These are phyloP conservation scores for Penicillium nucicola DNA, from an alignment of 495 filamentous ascomycete genomes.

Conservation along the genomic window DNA sequence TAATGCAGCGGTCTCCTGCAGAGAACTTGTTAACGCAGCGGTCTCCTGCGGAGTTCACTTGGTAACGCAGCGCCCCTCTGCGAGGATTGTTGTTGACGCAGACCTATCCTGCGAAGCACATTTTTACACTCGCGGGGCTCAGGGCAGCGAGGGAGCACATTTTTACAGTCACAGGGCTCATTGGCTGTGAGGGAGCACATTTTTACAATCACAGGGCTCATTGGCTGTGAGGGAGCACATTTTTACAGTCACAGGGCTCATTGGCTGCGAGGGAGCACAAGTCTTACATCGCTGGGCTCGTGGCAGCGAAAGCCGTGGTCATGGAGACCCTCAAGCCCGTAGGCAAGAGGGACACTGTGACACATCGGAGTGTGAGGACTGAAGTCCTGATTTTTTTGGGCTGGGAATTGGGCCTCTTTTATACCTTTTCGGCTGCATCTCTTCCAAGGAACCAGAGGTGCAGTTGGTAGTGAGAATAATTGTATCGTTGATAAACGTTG, in stretches of 20 bases:
- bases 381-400: slow-evolving; percentile 3
- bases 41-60: not conserved
- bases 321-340: not conserved
- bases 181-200: too few relatives aligned
- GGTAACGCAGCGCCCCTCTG: not conserved
- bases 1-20: not conserved
- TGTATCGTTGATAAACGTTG: slow-evolving; percentile 1
- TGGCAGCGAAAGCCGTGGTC: not conserved
- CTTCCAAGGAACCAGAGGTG: not conserved
- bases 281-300: not conserved
- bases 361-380: not conserved
- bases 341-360: not conserved
- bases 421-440: not conserved
- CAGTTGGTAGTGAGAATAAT: not conserved
- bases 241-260: too few relatives aligned
- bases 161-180: too few relatives aligned
- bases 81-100: not conserved
- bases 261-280: not conserved
- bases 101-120: too few relatives aligned
- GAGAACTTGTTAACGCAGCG: slow-evolving; percentile 1
- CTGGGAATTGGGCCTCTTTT: not conserved
- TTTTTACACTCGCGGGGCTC: too few relatives aligned
- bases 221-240: too few relatives aligned
- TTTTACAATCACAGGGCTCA: too few relatives aligned
- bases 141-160: too few relatives aligned